A percentile compares a stretch with the other conserved stretches of the same genome.
Evolutionary conservation across 345 rosid species (phyloP).

Genomic region (Eucalyptus cloeziana): DNA sequence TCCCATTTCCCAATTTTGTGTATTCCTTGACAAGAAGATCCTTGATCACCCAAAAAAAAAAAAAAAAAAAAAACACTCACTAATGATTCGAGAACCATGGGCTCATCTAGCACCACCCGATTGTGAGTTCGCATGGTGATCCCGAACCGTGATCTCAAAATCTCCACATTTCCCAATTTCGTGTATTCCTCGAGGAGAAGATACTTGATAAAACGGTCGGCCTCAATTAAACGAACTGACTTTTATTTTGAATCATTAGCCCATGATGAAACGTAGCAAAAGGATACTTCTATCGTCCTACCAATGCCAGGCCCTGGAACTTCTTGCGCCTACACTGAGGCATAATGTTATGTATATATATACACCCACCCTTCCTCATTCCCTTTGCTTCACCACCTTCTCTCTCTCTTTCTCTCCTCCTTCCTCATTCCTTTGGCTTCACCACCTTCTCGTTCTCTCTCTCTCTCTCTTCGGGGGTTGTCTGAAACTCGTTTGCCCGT

Average conservation of each 20-base stretch:
- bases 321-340: not conserved
- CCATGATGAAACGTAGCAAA: not conserved
- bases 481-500: not conserved
- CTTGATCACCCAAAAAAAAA: not conserved
- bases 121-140: not conserved
- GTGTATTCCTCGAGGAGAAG: not conserved
- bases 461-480: not conserved
- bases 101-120: not conserved
- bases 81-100: not conserved
- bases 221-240: not conserved
- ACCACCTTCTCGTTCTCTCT: not conserved
- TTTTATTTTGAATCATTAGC: not conserved
- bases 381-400: not conserved
- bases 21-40: no score
- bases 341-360: not conserved
- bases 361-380: not conserved
- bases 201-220: not conserved
- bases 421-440: not conserved
- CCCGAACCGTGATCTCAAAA: not conserved
- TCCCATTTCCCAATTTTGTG: no score
- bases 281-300: not conserved
- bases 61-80: not conserved
- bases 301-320: not conserved
- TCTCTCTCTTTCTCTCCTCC: not conserved
- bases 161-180: not conserved